Conservation (phyloP, 352 stramenopile species). For the Globisporangium recalcitrans region DNA sequence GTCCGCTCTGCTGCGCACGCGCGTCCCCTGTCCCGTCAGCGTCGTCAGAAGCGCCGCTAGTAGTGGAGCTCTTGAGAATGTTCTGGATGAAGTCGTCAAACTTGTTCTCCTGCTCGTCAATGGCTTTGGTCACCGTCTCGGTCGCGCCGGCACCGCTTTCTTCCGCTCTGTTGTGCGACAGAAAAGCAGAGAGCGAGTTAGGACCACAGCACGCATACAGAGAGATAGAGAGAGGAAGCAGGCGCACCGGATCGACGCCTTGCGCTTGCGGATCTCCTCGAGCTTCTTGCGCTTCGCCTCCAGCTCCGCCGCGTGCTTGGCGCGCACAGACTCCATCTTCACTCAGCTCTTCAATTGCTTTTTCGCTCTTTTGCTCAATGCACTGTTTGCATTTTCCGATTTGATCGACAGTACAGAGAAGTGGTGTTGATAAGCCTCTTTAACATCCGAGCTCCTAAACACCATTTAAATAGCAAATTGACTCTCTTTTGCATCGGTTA, state of each 20-base stretch:
- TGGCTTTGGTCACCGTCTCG: constrained; percentile 49
- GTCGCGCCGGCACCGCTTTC: constrained; percentile 26
- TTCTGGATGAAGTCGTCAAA: constrained; percentile 87
- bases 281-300: constrained; percentile 88
- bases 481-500: background rate
- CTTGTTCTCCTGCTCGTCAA: constrained; percentile 66
- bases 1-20: constrained; percentile 3
- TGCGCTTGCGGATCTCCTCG: constrained; percentile 85
- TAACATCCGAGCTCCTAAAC: background rate
- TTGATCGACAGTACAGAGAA: no score
- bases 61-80: constrained; percentile 62
- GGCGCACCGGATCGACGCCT: constrained; percentile 61
- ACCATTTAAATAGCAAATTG: background rate
- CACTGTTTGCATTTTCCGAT: no score
- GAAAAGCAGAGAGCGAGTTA: background rate
- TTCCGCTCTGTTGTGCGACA: constrained; percentile 29
- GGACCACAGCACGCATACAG: no score
- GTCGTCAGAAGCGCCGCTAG: background rate
- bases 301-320: constrained; percentile 80
- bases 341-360: background rate
- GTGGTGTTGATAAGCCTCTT: background rate
- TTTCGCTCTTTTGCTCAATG: constrained; percentile 5
- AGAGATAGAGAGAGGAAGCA: background rate
- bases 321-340: constrained; percentile 64
- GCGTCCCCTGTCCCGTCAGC: constrained; percentile 18